phyloP scores from a whole-genome alignment of 2,329 filamentous ascomycete genomes.

The Nothopassalora personata region DNA sequence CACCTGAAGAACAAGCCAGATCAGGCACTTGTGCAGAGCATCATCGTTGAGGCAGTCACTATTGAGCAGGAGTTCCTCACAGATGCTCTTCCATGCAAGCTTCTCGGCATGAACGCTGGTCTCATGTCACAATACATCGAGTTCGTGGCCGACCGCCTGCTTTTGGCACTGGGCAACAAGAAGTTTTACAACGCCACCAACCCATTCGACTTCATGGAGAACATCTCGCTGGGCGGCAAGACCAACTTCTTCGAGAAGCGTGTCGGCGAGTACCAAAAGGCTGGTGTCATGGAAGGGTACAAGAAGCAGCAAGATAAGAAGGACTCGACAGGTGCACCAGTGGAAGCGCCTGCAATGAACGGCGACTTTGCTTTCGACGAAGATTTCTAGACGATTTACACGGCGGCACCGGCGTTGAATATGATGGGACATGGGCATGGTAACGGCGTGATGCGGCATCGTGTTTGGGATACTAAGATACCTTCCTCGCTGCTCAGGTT shows the following conservation, averaged over 20 bases:
- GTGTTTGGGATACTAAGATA: constrained; percentile 10
- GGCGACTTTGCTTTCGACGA: constrained; percentile 93
- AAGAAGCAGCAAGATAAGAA: constrained; percentile 44
- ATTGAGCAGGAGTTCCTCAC: constrained; percentile 99
- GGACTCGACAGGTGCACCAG: constrained; percentile 28
- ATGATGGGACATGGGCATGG: constrained; percentile 11
- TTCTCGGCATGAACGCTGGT: constrained; percentile 94
- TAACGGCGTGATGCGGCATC: constrained; percentile 13
- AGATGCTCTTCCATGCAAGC: constrained; percentile 83
- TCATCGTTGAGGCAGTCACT: constrained; percentile 87
- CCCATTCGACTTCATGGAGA: constrained; percentile 99
- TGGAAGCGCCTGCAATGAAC: constrained; percentile 44
- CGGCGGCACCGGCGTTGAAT: constrained; percentile 6
- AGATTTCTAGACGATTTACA: constrained; percentile 67
- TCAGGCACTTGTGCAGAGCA: constrained; percentile 72
- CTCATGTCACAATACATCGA: constrained; percentile 99
- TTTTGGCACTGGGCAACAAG: constrained; percentile 86
- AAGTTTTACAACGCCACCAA: constrained; percentile 91
- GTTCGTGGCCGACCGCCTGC: constrained; percentile 93
- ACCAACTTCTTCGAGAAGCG: constrained; percentile 99
- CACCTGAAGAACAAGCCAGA: constrained; percentile 87
- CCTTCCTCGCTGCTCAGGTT: constrained; percentile 13
- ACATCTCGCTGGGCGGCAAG: constrained; percentile 97
- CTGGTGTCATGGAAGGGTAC: constrained; percentile 91
- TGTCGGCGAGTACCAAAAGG: constrained; percentile 98